A percentile compares a stretch with the other conserved stretches of the same genome.
Conservation (phyloP, 2,329 filamentous ascomycete genomes). For the Epichloe bromicola region DNA sequence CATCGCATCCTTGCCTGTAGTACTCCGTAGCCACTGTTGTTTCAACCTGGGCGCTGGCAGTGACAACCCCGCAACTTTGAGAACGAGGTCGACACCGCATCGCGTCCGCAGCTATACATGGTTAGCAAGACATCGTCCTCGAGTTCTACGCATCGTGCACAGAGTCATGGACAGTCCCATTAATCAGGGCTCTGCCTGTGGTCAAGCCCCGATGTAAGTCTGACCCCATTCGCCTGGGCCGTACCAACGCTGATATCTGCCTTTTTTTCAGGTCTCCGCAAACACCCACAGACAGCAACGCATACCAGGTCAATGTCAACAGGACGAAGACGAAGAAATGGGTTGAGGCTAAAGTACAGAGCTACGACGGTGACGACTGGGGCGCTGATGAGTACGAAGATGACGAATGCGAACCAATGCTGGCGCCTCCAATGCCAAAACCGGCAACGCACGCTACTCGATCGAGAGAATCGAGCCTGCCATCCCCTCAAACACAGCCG, state of each 20-base stretch:
- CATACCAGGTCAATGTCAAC: constrained; percentile 76
- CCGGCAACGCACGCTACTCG: background rate
- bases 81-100: background rate
- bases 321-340: constrained; percentile 88
- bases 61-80: background rate
- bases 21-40: no score
- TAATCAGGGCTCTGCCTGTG: constrained; percentile 16
- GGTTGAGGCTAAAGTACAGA: constrained; percentile 76
- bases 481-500: constrained; percentile 5
- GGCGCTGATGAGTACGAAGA: constrained; percentile 59
- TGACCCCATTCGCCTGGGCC: background rate
- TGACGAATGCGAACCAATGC: constrained; percentile 29
- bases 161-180: constrained; percentile 18
- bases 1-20: no score
- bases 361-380: constrained; percentile 92
- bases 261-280: constrained; percentile 15
- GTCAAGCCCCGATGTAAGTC: constrained; percentile 16
- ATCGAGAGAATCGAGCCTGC: constrained; percentile 2
- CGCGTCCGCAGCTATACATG: constrained; percentile 3
- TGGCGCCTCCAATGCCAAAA: background rate
- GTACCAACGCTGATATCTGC: constrained; percentile 6
- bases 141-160: background rate
- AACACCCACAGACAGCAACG: constrained; percentile 19
- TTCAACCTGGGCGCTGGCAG: background rate
- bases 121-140: background rate